A percentile compares a stretch with the other conserved stretches of the same genome.
phyloP scores from a whole-genome alignment of 192 early-diverging fungal species.

The Mortierella hygrophila region DNA sequence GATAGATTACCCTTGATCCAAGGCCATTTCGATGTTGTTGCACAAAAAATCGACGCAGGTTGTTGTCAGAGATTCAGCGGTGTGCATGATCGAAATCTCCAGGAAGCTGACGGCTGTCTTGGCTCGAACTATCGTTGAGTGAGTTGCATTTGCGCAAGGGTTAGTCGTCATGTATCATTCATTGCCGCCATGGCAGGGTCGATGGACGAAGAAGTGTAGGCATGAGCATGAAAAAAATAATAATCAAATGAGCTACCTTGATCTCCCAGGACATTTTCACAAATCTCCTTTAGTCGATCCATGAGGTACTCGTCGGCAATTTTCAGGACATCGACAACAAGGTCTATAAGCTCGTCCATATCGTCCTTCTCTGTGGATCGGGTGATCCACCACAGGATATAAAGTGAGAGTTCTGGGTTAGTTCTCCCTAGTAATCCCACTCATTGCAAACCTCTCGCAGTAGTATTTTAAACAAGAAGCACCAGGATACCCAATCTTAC shows the following conservation, averaged over 20 bases:
- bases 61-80: conserved; percentile 59
- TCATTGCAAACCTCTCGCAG: no score
- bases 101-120: conserved; percentile 66
- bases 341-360: conserved; percentile 61
- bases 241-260: conserved; percentile 29
- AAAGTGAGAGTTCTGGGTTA: not conserved
- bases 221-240: conserved; percentile 29
- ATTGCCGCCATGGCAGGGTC: no score
- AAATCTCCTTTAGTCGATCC: conserved; percentile 59
- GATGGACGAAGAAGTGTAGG: no score
- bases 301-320: conserved; percentile 76
- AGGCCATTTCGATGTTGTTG: conserved; percentile 58
- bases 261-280: conserved; percentile 47
- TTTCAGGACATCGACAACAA: conserved; percentile 68
- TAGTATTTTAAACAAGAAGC: not conserved
- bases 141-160: not conserved
- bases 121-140: conserved; percentile 45
- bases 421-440: not conserved
- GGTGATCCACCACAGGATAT: not conserved
- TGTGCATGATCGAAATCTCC: conserved; percentile 67
- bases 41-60: conserved; percentile 69
- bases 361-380: conserved; percentile 34
- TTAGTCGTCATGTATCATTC: not conserved
- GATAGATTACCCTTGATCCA: conserved; percentile 55
- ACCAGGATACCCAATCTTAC: conserved; percentile 1